A percentile compares a stretch with the other conserved stretches of the same genome.
Evolutionary conservation across 306 rosid species (phyloP).

Genomic region (Fragaria vesca): DNA sequence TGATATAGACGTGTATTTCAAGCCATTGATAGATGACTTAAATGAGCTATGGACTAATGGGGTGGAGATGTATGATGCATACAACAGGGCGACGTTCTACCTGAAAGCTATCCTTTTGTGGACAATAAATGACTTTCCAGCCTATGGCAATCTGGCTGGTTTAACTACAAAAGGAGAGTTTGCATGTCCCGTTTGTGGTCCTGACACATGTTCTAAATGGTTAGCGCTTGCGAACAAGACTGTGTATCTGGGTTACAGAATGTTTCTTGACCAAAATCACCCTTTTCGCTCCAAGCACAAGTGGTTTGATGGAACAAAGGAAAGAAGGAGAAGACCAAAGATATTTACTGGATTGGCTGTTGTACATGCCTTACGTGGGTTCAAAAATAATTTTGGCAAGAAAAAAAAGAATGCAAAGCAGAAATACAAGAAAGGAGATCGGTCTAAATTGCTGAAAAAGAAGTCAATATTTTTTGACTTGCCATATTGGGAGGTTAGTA

Average conservation of each 20-base stretch:
- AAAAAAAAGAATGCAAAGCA: not conserved
- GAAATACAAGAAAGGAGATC: not conserved
- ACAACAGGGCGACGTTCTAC: not conserved
- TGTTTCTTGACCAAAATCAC: not conserved
- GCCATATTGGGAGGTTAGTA: not conserved
- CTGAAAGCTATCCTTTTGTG: not conserved
- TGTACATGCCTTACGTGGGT: not conserved
- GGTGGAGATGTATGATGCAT: not conserved
- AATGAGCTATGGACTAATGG: not conserved
- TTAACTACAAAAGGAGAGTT: too few relatives aligned
- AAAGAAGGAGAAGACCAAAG: not conserved
- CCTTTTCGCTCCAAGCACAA: not conserved
- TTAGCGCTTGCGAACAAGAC: too few relatives aligned
- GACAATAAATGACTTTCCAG: too few relatives aligned
- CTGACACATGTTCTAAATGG: too few relatives aligned
- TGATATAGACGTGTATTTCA: not conserved
- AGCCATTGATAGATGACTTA: not conserved
- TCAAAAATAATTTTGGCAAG: not conserved
- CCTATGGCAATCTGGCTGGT: too few relatives aligned
- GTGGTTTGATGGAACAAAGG: not conserved
- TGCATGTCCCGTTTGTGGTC: too few relatives aligned
- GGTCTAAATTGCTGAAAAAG: not conserved
- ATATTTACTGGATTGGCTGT: not conserved
- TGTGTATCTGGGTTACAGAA: too few relatives aligned
- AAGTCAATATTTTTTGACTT: not conserved